phyloP scores from a whole-genome alignment of 2,329 filamentous ascomycete genomes.

The Curvularia sp. region DNA sequence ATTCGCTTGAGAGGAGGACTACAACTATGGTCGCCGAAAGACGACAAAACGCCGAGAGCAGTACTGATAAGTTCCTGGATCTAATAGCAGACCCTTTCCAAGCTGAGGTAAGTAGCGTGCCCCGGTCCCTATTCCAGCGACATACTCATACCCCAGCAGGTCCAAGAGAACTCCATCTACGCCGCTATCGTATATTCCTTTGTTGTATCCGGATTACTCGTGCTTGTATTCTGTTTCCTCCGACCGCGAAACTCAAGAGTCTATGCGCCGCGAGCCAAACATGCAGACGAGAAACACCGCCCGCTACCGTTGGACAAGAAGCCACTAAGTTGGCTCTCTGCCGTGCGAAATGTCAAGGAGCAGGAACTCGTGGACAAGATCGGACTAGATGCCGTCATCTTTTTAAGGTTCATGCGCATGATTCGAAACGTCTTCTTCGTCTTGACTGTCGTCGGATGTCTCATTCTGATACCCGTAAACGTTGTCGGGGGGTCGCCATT shows the following conservation, averaged over 20 bases:
- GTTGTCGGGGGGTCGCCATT: conserved; percentile 53
- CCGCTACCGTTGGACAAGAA: conserved; percentile 84
- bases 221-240: conserved; percentile 83
- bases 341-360: conserved; percentile 78
- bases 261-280: conserved; percentile 91
- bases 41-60: conserved; percentile 23
- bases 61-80: conserved; percentile 48
- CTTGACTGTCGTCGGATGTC: conserved; percentile 75
- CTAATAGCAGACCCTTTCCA: conserved; percentile 53
- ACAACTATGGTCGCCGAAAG: conserved; percentile 21
- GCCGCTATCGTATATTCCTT: conserved; percentile 82
- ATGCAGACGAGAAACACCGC: conserved; percentile 88
- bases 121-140: not conserved
- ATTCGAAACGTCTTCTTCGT: conserved; percentile 84
- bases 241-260: conserved; percentile 89
- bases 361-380: conserved; percentile 78
- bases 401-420: conserved; percentile 87
- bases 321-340: conserved; percentile 84
- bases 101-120: conserved; percentile 31
- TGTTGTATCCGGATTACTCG: conserved; percentile 74
- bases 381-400: conserved; percentile 88
- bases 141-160: conserved; percentile 47
- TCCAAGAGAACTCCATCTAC: conserved; percentile 70
- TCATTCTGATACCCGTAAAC: conserved; percentile 82
- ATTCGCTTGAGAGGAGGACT: conserved; percentile 9